Conservation (phyloP, 78 protist genomes). For the Pelomyxa schiedti region DNA sequence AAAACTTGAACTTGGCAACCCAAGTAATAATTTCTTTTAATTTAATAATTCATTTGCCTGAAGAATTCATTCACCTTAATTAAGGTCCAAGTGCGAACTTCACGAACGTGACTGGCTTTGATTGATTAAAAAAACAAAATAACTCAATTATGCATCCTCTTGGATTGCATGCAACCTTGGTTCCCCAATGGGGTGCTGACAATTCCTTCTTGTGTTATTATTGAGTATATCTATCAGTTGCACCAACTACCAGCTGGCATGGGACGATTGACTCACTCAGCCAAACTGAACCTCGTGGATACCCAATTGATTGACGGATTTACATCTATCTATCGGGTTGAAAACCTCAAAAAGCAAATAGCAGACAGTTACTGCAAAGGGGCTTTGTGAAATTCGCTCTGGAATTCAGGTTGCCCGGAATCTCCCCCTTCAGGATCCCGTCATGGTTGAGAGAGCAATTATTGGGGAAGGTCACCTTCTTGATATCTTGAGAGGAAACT, state of each 20-base stretch:
- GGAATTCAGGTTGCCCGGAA: slow-evolving; percentile 54
- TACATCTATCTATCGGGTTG: slow-evolving; percentile 32
- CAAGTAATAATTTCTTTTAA: too few relatives aligned
- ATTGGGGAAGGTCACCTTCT: slow-evolving; percentile 51
- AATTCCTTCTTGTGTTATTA: too few relatives aligned
- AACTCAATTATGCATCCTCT: too few relatives aligned
- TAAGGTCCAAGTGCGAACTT: too few relatives aligned
- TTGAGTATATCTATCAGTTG: slow-evolving; percentile 7
- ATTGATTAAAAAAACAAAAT: too few relatives aligned
- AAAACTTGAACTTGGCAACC: too few relatives aligned
- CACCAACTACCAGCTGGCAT: slow-evolving; percentile 27
- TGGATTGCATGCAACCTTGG: slow-evolving; percentile 51
- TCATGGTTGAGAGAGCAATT: slow-evolving; percentile 19
- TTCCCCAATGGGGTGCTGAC: slow-evolving; percentile 19
- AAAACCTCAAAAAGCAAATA: background rate
- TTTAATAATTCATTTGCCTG: slow-evolving; percentile 23
- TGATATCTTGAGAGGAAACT: slow-evolving; percentile 37
- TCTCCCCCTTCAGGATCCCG: slow-evolving; percentile 39
- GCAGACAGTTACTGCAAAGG: background rate
- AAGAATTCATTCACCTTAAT: slow-evolving; percentile 31
- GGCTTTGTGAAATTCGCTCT: slow-evolving; percentile 31
- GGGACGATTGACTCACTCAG: slow-evolving; percentile 42
- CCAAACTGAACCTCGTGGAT: slow-evolving; percentile 38
- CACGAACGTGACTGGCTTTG: too few relatives aligned
- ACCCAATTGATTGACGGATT: slow-evolving; percentile 37